These are phyloP conservation scores for Gnaphalium uliginosum DNA, from an alignment of 129 eudicot species.

Conservation along the genomic window DNA sequence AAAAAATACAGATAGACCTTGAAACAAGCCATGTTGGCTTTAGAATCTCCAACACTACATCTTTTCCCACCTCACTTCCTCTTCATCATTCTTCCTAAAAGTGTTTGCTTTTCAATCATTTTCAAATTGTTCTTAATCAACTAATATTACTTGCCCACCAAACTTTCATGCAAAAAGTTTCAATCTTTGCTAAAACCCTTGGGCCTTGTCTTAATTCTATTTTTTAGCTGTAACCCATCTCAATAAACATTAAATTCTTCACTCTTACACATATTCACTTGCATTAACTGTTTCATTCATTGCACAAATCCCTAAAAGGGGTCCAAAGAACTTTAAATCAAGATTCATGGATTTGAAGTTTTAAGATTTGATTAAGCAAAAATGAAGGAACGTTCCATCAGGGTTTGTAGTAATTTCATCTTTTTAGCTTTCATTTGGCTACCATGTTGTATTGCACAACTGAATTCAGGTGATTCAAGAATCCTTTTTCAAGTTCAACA, in stretches of 20 bases:
- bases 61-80: slow-evolving; percentile 7
- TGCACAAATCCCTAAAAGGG: slow-evolving; percentile 27
- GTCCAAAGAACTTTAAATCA: slow-evolving; percentile 13
- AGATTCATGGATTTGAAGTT: slow-evolving; percentile 29
- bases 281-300: slow-evolving; percentile 25
- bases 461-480: slow-evolving; percentile 57
- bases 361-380: slow-evolving; percentile 28
- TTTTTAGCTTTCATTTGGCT: slow-evolving; percentile 28
- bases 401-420: slow-evolving; percentile 23
- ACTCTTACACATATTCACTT: slow-evolving; percentile 24
- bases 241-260: slow-evolving; percentile 32
- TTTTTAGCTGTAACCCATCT: slow-evolving; percentile 35
- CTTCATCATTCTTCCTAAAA: slow-evolving; percentile 28
- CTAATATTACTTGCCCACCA: background rate
- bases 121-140: slow-evolving; percentile 12
- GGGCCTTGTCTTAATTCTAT: slow-evolving; percentile 5
- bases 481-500: slow-evolving; percentile 62
- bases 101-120: slow-evolving; percentile 33
- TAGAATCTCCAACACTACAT: slow-evolving; percentile 39
- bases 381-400: slow-evolving; percentile 5
- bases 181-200: slow-evolving; percentile 21
- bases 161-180: slow-evolving; percentile 39
- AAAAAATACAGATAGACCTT: slow-evolving; percentile 37
- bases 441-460: slow-evolving; percentile 52
- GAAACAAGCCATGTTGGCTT: slow-evolving; percentile 43